phyloP scores from a whole-genome alignment of 2,329 filamentous ascomycete species.

The Pezicula rhizophila region DNA sequence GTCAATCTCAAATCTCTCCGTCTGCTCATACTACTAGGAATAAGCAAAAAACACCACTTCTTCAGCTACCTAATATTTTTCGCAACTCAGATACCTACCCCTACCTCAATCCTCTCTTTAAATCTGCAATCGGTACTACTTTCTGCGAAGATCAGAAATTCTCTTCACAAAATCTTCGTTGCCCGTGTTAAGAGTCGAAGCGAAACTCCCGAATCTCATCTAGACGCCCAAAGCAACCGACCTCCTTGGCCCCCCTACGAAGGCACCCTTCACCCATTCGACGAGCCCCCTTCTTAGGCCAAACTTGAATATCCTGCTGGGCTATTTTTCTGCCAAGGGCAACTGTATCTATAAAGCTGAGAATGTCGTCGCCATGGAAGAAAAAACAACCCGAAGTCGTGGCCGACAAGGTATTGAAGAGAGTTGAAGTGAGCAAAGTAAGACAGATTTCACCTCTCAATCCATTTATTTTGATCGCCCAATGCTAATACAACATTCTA shows the following conservation, averaged over 20 bases:
- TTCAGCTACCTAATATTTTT: no score
- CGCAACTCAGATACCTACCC: not conserved
- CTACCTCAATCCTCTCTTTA: not conserved
- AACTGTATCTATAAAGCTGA: not conserved
- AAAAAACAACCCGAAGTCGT: slow-evolving; percentile 56
- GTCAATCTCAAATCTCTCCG: not conserved
- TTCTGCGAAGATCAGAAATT: not conserved
- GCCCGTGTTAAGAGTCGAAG: not conserved
- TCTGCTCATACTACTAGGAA: not conserved
- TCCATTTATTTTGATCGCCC: slow-evolving; percentile 13
- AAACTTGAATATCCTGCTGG: no score
- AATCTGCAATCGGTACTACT: not conserved
- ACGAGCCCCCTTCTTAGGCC: not conserved
- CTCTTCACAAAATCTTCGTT: not conserved
- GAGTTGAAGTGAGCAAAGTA: slow-evolving; percentile 73
- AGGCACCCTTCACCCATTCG: not conserved
- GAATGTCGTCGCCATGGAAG: slow-evolving; percentile 56
- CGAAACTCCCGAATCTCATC: not conserved
- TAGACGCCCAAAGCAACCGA: not conserved
- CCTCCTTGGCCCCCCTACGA: not conserved
- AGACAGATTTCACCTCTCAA: slow-evolving; percentile 7
- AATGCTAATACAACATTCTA: slow-evolving; percentile 33
- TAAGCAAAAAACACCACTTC: not conserved
- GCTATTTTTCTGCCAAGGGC: no score
- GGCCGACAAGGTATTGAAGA: slow-evolving; percentile 63